Evolutionary conservation across 2,329 filamentous ascomycete genomes (phyloP).

Genomic region (Nannizziopsis barbatae): DNA sequence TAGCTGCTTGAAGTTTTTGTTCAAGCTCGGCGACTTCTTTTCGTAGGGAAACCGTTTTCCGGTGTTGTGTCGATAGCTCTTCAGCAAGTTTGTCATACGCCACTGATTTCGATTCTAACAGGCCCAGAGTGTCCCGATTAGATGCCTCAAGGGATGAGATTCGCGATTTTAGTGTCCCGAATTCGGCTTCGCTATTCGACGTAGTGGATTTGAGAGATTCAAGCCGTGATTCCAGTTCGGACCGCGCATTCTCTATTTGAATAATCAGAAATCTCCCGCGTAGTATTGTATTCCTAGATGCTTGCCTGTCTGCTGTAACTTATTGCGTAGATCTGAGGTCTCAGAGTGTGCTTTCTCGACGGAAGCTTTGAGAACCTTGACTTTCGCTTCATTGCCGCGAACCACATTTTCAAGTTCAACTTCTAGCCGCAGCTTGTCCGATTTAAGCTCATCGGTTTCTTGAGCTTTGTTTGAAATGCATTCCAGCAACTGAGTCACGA

Average conservation of each 20-base stretch:
- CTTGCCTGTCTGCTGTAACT: constrained; percentile 70
- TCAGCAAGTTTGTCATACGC: constrained; percentile 76
- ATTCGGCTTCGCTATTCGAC: constrained; percentile 53
- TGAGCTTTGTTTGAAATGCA: constrained; percentile 68
- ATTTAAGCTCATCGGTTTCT: constrained; percentile 68
- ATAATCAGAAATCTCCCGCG: constrained; percentile 15
- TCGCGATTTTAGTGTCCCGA: constrained; percentile 66
- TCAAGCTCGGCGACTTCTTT: constrained; percentile 73
- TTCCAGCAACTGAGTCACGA: constrained; percentile 63
- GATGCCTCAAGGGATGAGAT: constrained; percentile 80
- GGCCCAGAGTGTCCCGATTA: constrained; percentile 77
- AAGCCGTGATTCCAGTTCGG: constrained; percentile 69
- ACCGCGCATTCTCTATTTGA: constrained; percentile 58
- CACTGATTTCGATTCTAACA: constrained; percentile 79
- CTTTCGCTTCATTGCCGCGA: constrained; percentile 69
- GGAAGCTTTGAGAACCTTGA: constrained; percentile 67
- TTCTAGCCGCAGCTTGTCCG: constrained; percentile 78
- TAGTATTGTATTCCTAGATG: neutral
- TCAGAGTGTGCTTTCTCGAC: constrained; percentile 77
- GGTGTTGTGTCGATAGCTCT: constrained; percentile 78
- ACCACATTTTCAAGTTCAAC: constrained; percentile 90
- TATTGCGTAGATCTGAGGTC: constrained; percentile 66
- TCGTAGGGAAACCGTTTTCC: constrained; percentile 72
- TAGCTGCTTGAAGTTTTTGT: constrained; percentile 70
- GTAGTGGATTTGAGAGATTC: constrained; percentile 64